Conservation (phyloP, 179 eudicot species). For the Patellifolia procumbens region DNA sequence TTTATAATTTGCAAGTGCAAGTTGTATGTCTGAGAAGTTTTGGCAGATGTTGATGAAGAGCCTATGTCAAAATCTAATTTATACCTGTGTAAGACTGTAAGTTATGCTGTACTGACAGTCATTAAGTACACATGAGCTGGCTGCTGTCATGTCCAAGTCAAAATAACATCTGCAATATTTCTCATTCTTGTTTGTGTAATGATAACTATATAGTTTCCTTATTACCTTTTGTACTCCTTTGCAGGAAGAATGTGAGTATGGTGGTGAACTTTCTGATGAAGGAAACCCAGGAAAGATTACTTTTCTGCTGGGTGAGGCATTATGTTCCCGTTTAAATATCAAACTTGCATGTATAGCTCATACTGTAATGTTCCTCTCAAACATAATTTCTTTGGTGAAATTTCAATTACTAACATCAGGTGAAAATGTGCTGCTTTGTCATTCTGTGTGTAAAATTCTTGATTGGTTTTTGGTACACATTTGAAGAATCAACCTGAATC, state of each 20-base stretch:
- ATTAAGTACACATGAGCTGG: background rate
- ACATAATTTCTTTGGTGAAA: background rate
- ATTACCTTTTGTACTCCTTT: no score
- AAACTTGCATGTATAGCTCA: constrained; percentile 14
- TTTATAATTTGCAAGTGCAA: background rate
- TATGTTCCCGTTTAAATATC: constrained; percentile 17
- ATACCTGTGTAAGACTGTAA: background rate
- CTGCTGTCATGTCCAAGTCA: background rate
- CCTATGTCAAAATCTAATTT: background rate
- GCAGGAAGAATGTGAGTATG: constrained; percentile 62
- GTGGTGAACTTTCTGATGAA: constrained; percentile 76
- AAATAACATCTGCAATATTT: background rate
- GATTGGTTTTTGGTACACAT: no score
- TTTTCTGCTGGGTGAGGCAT: constrained; percentile 80
- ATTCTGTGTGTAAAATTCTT: no score
- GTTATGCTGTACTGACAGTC: background rate
- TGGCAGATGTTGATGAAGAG: background rate
- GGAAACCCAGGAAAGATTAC: constrained; percentile 43
- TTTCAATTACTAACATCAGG: background rate
- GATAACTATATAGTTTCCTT: background rate
- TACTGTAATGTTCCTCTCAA: no score
- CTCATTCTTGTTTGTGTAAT: background rate
- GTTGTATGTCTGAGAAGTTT: background rate
- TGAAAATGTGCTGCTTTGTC: no score
- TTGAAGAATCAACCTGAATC: no score